Evolutionary conservation across 169 alveolate genomes (phyloP).

Genomic region (Babesia ovata): DNA sequence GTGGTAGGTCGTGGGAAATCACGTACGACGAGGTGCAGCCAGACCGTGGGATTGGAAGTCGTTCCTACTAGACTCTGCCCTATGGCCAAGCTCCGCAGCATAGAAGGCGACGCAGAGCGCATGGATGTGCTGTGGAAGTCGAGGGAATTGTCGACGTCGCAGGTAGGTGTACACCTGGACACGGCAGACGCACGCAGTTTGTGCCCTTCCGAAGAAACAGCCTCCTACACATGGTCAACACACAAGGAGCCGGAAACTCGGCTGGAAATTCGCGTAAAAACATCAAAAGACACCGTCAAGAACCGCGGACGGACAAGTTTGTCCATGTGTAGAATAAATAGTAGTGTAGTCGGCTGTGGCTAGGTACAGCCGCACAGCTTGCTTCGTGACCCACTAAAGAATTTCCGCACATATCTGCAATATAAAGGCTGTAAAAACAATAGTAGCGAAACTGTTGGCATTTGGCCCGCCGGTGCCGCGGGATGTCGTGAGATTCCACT

Average conservation of each 20-base stretch:
- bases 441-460: no score
- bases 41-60: conserved; percentile 39
- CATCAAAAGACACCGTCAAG: conserved; percentile 44
- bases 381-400: no score
- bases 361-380: no score
- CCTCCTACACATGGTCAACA: conserved; percentile 65
- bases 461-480: background rate
- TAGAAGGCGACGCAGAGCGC: background rate
- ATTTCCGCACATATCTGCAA: no score
- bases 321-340: no score
- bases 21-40: conserved; percentile 18
- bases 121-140: conserved; percentile 10
- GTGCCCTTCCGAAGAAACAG: conserved; percentile 63
- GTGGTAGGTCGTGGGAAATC: conserved; percentile 21
- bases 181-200: conserved; percentile 6
- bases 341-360: no score
- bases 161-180: conserved; percentile 31
- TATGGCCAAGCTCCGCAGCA: conserved; percentile 17
- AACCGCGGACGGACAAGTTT: background rate
- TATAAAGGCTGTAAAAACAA: no score
- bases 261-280: conserved; percentile 50
- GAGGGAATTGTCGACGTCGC: conserved; percentile 37
- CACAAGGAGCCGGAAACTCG: conserved; percentile 62
- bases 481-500: conserved; percentile 16
- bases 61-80: conserved; percentile 33